Evolutionary conservation across 164 flowering plant species (phyloP).

Genomic region (Vitis vinifera): ASM3070453v1 NC_081821.1:9420501-9421000

Average conservation of each 20-base stretch:
- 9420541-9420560: slow-evolving; percentile 55
- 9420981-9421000: no score
- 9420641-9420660: slow-evolving; percentile 43
- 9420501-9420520: slow-evolving; percentile 45
- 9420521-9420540: slow-evolving; percentile 43
- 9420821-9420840: neutral
- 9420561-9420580: slow-evolving; percentile 32
- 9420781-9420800: slow-evolving; percentile 46
- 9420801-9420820: slow-evolving; percentile 63
- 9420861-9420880: no score
- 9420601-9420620: slow-evolving; percentile 23
- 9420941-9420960: no score
- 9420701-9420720: slow-evolving; percentile 46
- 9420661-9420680: slow-evolving; percentile 48
- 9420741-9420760: slow-evolving; percentile 36
- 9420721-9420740: slow-evolving; percentile 53
- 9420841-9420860: no score
- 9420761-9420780: slow-evolving; percentile 36
- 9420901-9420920: no score
- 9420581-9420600: slow-evolving; percentile 40
- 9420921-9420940: no score
- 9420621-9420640: slow-evolving; percentile 35
- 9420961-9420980: no score
- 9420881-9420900: no score
- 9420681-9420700: slow-evolving; percentile 42